These are phyloP conservation scores for Solanum hybrid DNA, from an alignment of 305 asterid genomes.

Conservation along the genomic window DNA sequence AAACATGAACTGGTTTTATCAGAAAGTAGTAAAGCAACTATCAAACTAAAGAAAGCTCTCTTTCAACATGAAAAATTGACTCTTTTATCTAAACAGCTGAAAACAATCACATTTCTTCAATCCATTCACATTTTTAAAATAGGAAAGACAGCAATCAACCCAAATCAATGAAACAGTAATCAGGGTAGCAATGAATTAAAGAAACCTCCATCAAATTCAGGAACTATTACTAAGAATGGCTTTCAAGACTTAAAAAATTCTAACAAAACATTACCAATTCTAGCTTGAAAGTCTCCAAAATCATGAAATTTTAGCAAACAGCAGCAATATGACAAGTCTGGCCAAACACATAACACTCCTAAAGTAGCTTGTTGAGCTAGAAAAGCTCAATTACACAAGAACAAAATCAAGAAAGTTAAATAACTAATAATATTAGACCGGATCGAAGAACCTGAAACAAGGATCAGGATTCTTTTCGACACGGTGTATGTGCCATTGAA, in stretches of 20 bases:
- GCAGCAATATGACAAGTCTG: slow-evolving; percentile 12
- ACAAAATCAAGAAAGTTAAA: slow-evolving; percentile 14
- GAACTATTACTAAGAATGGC: slow-evolving; percentile 9
- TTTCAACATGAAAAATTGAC: slow-evolving; percentile 29
- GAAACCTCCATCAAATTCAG: slow-evolving; percentile 3
- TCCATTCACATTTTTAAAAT: background rate
- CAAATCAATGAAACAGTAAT: slow-evolving; percentile 7
- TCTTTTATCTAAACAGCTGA: slow-evolving; percentile 8
- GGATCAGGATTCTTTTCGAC: slow-evolving; percentile 34
- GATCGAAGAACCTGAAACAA: slow-evolving; percentile 46
- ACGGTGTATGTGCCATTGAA: slow-evolving; percentile 24
- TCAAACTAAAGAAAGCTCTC: slow-evolving; percentile 8
- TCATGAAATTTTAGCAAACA: background rate
- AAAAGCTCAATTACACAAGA: slow-evolving; percentile 24
- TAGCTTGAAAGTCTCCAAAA: background rate
- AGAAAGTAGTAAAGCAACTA: slow-evolving; percentile 12
- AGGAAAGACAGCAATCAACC: slow-evolving; percentile 16
- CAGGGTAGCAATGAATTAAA: background rate
- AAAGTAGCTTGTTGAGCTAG: slow-evolving; percentile 22
- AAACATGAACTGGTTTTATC: slow-evolving; percentile 14
- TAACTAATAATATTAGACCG: slow-evolving; percentile 7
- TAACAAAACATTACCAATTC: background rate
- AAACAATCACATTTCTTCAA: slow-evolving; percentile 12
- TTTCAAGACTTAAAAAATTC: background rate
- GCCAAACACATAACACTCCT: slow-evolving; percentile 16